Evolutionary conservation across 2,329 filamentous ascomycete genomes (phyloP).

Genomic region (Fusarium praegraminearum): DNA sequence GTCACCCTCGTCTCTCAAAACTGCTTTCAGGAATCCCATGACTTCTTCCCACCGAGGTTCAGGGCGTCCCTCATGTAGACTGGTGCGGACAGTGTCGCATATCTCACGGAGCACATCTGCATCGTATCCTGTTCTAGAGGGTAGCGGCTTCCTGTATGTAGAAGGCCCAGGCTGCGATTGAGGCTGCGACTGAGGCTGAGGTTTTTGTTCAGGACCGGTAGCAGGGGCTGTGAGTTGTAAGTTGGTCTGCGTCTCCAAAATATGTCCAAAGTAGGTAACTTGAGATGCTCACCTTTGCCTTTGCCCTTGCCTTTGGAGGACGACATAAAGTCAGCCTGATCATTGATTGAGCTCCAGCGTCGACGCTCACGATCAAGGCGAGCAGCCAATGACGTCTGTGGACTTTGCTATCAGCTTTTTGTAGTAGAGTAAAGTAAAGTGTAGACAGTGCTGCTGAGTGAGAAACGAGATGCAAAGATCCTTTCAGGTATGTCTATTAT

Average conservation of each 20-base stretch:
- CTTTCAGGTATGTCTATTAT: neutral
- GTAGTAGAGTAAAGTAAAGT: neutral
- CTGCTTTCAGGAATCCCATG: conserved; percentile 55
- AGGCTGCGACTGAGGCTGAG: neutral
- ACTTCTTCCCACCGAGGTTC: conserved; percentile 53
- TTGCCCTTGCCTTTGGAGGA: conserved; percentile 6
- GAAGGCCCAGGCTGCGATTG: conserved; percentile 1
- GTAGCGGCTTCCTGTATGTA: conserved; percentile 1
- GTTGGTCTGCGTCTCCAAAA: conserved; percentile 4
- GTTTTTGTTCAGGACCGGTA: conserved; percentile 12
- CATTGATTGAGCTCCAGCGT: conserved; percentile 29
- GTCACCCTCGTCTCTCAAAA: conserved; percentile 55
- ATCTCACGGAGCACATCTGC: conserved; percentile 51
- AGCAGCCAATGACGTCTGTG: conserved; percentile 35
- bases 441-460: neutral
- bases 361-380: conserved; percentile 18
- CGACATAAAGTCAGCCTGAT: conserved; percentile 32
- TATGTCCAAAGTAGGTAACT: neutral
- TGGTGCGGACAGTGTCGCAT: conserved; percentile 57
- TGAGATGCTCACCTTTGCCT: conserved; percentile 33
- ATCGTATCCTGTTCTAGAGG: conserved; percentile 28
- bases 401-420: conserved; percentile 21
- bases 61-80: conserved; percentile 51
- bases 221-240: conserved; percentile 38
- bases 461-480: neutral